Evolutionary conservation across 345 rosid species (phyloP), one percentile per base, ranked within the genome.

Genomic region (Aquilaria yunnanensis): DNA sequence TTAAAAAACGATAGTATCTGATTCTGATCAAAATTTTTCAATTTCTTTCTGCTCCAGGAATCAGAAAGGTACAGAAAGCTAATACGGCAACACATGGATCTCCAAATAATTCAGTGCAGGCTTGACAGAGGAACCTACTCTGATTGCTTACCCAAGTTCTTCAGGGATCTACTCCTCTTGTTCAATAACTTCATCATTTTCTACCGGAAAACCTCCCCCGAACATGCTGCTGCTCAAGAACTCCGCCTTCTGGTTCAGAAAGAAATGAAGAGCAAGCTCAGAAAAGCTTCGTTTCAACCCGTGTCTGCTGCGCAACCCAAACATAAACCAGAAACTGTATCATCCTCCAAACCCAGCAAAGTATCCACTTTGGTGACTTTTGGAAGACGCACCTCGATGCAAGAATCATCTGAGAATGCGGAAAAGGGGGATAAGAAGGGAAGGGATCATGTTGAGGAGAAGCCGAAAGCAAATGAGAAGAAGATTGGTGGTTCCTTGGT

Each of bases 61-160:
- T 65, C 78, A 5, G 75, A 66, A 33, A 72, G 75, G 65, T 83
- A 83, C 73, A 83, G 61, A 63, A 78, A 59, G 33, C 59, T 78
- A 68, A 66, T 83, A 13, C 64, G 77, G 66, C 85, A 83, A 68
- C 85, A 72, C 64, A 76, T 80, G 6, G 85, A 83, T 56, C 75
- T 83, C 33, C 70, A 65, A 57, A 76, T 63, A 9, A 66, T 83
- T 14, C 72, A 74, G 68, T 64, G 66, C 14, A 72, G 83, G 70
- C 80, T 80, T 23, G 68, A 72, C n/a, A 68, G 63, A 61, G 81
- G 88, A 10, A 58, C 57, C 23, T 80, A 83, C 63, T 67, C 83
- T 3, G 56, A 70, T 3, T 72, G 73, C 58, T 16, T 63, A 56
- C 68, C 59, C 5, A 70, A 60, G 43, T 80, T 80, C 74, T 80